Evolutionary conservation across 139 green algal species (phyloP).

Genomic region (Pleodorina starrii): DNA sequence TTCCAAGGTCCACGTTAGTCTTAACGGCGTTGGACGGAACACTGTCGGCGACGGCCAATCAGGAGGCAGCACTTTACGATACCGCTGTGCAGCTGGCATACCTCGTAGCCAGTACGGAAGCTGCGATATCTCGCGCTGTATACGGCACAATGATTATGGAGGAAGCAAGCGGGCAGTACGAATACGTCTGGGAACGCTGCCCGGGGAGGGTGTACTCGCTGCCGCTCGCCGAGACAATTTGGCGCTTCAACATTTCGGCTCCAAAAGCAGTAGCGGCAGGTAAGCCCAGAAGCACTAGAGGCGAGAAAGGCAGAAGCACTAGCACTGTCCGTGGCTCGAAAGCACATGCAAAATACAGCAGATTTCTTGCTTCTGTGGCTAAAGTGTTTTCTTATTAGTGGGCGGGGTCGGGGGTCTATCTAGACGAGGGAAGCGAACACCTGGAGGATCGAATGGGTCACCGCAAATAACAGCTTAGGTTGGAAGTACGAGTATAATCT

Average conservation of each 20-base stretch:
- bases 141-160: not conserved
- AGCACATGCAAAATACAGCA: no score
- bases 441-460: no score
- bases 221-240: not conserved
- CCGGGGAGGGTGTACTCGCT: not conserved
- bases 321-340: no score
- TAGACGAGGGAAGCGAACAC: no score
- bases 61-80: not conserved
- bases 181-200: slow-evolving; percentile 3
- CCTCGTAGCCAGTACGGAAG: not conserved
- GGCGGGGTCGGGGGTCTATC: no score
- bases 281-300: no score
- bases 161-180: not conserved
- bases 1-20: not conserved
- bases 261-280: no score
- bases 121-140: not conserved
- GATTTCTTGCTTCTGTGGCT: no score
- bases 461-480: no score
- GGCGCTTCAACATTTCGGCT: not conserved
- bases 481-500: no score
- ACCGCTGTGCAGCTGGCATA: not conserved
- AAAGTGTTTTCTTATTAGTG: no score
- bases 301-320: no score
- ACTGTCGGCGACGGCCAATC: not conserved
- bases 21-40: not conserved